Evolutionary conservation across 345 rosid genomes (phyloP).

Genomic region (Turritis glabra): DNA sequence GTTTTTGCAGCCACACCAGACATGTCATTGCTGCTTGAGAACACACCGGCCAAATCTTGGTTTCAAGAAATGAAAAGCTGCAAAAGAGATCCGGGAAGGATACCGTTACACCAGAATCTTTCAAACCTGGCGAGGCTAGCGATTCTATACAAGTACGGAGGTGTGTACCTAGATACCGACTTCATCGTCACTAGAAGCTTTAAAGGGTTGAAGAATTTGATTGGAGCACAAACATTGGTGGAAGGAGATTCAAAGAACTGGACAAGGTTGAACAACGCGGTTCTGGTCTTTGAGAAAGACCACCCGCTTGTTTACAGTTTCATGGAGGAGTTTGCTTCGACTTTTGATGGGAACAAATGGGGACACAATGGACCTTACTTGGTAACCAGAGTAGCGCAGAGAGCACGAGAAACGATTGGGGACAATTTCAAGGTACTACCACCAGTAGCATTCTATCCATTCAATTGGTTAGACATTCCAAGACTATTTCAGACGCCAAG

Average conservation of each 20-base stretch:
- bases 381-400: conserved; percentile 63
- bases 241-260: conserved; percentile 53
- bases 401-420: conserved; percentile 44
- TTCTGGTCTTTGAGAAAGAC: conserved; percentile 57
- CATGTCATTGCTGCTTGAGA: conserved; percentile 51
- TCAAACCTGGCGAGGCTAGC: conserved; percentile 73
- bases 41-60: conserved; percentile 79
- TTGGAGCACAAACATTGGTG: conserved; percentile 72
- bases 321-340: conserved; percentile 68
- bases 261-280: conserved; percentile 83
- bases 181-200: conserved; percentile 66
- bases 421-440: conserved; percentile 55
- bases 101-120: conserved; percentile 72
- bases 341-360: conserved; percentile 82
- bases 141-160: conserved; percentile 74
- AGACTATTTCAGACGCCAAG: conserved; percentile 56
- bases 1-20: conserved; percentile 64
- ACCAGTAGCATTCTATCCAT: conserved; percentile 72
- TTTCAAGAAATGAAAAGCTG: conserved; percentile 57
- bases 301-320: conserved; percentile 67
- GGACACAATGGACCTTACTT: conserved; percentile 87
- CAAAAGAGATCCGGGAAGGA: conserved; percentile 70
- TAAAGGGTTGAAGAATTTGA: conserved; percentile 51
- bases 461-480: conserved; percentile 59
- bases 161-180: conserved; percentile 73